These are phyloP conservation scores for Chenopodium quinoa DNA, from an alignment of 148 eudicot genomes.

Conservation along the genomic window DNA sequence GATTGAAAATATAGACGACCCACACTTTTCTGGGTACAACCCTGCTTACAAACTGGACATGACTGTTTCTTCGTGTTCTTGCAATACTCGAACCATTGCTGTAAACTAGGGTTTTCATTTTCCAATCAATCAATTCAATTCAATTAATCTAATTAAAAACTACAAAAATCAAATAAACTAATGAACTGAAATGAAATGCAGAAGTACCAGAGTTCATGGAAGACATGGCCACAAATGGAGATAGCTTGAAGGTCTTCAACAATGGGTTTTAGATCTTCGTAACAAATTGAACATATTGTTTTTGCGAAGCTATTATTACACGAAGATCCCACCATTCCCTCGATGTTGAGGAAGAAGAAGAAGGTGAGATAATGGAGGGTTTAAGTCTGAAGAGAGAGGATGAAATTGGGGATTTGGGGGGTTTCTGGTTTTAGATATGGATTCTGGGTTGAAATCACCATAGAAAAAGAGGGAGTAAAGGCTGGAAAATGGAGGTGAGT, in stretches of 20 bases:
- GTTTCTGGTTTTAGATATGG: neutral
- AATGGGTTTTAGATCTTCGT: conserved; percentile 87
- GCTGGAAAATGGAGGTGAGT: conserved; percentile 4
- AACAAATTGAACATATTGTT: conserved; percentile 90
- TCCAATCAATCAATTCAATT: neutral
- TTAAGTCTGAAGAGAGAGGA: neutral
- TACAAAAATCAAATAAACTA: neutral
- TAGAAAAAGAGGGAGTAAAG: conserved; percentile 12
- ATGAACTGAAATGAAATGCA: neutral
- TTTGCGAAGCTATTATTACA: conserved; percentile 40
- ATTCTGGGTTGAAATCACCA: conserved; percentile 12
- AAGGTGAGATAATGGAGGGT: neutral
- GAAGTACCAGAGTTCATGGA: conserved; percentile 86
- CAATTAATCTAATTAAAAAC: neutral
- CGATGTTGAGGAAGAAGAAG: neutral
- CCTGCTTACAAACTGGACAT: conserved; percentile 94
- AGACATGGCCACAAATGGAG: conserved; percentile 93
- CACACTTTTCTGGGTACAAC: conserved; percentile 54
- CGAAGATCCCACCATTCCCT: conserved; percentile 16
- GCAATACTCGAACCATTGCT: conserved; percentile 96
- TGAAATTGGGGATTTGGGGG: neutral
- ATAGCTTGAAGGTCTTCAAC: conserved; percentile 91
- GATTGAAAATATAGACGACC: conserved; percentile 88
- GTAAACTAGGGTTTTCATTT: conserved; percentile 56
- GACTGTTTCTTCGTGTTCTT: conserved; percentile 55